These are phyloP conservation scores for Yamadazyma diospyri DNA, from an alignment of 1,139 yeast genomes.

Conservation along the genomic window DNA sequence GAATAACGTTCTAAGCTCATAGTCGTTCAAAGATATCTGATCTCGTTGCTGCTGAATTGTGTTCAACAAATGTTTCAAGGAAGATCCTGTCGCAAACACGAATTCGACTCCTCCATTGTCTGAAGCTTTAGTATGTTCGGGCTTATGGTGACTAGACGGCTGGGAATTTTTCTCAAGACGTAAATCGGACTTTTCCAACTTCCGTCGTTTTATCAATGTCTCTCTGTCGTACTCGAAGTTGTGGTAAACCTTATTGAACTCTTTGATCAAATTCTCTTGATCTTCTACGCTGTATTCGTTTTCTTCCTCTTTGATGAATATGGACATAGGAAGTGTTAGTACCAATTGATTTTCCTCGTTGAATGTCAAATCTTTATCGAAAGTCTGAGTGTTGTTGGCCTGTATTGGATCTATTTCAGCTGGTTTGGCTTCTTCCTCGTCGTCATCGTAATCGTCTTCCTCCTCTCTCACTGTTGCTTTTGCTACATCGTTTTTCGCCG, in stretches of 20 bases:
- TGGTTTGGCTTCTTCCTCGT: slow-evolving; percentile 29
- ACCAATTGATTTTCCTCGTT: slow-evolving; percentile 30
- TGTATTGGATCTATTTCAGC: slow-evolving; percentile 1
- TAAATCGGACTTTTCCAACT: slow-evolving; percentile 76
- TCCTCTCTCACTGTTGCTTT: slow-evolving; percentile 22
- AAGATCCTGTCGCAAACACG: slow-evolving; percentile 53
- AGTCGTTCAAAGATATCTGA: slow-evolving; percentile 70
- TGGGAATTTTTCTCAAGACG: slow-evolving; percentile 47
- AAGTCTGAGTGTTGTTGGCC: not conserved
- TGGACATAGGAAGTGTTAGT: slow-evolving; percentile 28
- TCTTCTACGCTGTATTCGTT: slow-evolving; percentile 23
- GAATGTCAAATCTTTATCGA: slow-evolving; percentile 7
- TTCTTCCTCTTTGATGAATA: slow-evolving; percentile 16
- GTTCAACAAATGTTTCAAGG: slow-evolving; percentile 75
- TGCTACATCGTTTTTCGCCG: slow-evolving; percentile 18
- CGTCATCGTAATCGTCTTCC: slow-evolving; percentile 43
- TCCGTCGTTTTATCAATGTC: slow-evolving; percentile 70
- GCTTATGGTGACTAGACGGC: not conserved
- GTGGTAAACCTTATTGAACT: slow-evolving; percentile 66
- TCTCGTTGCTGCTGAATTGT: slow-evolving; percentile 80
- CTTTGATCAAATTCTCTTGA: slow-evolving; percentile 37
- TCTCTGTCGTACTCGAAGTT: slow-evolving; percentile 81
- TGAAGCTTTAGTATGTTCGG: not conserved
- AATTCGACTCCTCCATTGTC: slow-evolving; percentile 35
- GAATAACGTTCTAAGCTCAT: slow-evolving; percentile 77